phyloP scores from a whole-genome alignment of 1,284 basidiomycete genomes.

The Moesziomyces aphidis region DNA sequence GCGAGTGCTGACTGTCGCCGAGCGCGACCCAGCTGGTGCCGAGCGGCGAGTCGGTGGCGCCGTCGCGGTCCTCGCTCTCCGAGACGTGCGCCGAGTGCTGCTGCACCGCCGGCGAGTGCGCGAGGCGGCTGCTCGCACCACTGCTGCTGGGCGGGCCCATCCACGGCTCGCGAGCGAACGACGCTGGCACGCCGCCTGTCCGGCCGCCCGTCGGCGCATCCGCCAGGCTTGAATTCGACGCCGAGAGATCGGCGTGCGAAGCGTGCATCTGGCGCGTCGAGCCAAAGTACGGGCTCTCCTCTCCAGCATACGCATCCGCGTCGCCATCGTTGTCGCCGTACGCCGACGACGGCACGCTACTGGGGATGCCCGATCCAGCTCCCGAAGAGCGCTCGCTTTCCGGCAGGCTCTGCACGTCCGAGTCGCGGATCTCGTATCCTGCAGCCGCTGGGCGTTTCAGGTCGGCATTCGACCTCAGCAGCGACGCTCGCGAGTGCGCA shows the following conservation, averaged over 20 bases:
- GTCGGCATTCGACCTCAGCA: constrained; percentile 10
- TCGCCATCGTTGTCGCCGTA: constrained; percentile 49
- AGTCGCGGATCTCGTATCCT: constrained; percentile 43
- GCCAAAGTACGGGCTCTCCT: constrained; percentile 44
- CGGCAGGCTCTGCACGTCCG: constrained; percentile 38
- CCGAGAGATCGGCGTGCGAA: constrained; percentile 12
- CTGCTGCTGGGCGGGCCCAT: constrained; percentile 31
- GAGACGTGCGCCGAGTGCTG: constrained; percentile 18
- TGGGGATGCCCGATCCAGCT: constrained; percentile 49
- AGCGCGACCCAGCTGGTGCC: constrained; percentile 50
- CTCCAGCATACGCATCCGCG: constrained; percentile 25
- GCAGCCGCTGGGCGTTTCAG: constrained; percentile 17
- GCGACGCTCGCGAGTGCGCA: constrained; percentile 46
- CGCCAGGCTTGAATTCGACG: constrained; percentile 11
- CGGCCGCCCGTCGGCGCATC: constrained; percentile 1
- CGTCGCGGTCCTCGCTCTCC: constrained; percentile 23
- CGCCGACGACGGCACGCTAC: constrained; percentile 50
- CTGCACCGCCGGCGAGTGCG: constrained; percentile 24
- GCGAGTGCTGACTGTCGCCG: constrained; percentile 32
- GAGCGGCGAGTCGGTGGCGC: constrained; percentile 33
- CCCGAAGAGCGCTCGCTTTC: constrained; percentile 47
- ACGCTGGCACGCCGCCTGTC: neutral
- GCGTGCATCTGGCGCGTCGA: constrained; percentile 15
- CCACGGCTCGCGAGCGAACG: constrained; percentile 23
- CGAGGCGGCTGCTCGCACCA: constrained; percentile 20